Evolutionary conservation across 345 rosid genomes (phyloP).

Genomic region (Eucalyptus cladocalyx): DNA sequence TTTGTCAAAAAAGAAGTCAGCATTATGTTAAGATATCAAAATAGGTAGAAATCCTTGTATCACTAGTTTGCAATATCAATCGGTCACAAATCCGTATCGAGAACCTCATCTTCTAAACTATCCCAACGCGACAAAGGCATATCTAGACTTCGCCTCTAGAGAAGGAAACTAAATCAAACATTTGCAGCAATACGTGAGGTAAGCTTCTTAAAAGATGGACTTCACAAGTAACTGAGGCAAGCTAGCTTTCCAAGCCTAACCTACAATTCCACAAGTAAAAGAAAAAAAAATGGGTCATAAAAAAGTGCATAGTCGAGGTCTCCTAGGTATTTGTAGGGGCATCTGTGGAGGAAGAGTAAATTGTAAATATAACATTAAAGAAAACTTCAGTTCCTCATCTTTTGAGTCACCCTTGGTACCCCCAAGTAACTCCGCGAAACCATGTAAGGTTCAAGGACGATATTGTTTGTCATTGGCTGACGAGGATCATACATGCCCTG

Average conservation of each 20-base stretch:
- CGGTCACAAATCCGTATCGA: neutral
- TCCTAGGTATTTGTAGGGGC: too few relatives aligned
- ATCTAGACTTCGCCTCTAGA: neutral
- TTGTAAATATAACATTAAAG: too few relatives aligned
- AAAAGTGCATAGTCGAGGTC: too few relatives aligned
- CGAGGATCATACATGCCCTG: too few relatives aligned
- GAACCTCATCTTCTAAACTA: neutral
- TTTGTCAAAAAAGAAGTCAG: neutral
- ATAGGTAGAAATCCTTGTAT: neutral
- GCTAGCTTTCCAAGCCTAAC: neutral
- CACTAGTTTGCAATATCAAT: neutral
- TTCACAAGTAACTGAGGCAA: neutral
- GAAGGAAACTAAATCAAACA: neutral
- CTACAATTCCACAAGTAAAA: neutral
- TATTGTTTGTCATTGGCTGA: too few relatives aligned
- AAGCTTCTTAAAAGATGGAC: neutral
- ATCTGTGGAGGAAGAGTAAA: too few relatives aligned
- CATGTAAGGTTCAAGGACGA: too few relatives aligned
- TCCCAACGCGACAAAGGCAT: neutral
- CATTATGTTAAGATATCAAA: neutral
- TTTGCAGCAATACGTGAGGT: neutral
- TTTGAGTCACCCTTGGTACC: too few relatives aligned
- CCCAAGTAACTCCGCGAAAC: too few relatives aligned
- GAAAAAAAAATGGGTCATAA: too few relatives aligned
- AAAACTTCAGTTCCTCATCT: too few relatives aligned